Evolutionary conservation across 2,329 filamentous ascomycete genomes (phyloP), one percentile per base, ranked within the genome.

Genomic region (Apiospora koreana): DNA sequence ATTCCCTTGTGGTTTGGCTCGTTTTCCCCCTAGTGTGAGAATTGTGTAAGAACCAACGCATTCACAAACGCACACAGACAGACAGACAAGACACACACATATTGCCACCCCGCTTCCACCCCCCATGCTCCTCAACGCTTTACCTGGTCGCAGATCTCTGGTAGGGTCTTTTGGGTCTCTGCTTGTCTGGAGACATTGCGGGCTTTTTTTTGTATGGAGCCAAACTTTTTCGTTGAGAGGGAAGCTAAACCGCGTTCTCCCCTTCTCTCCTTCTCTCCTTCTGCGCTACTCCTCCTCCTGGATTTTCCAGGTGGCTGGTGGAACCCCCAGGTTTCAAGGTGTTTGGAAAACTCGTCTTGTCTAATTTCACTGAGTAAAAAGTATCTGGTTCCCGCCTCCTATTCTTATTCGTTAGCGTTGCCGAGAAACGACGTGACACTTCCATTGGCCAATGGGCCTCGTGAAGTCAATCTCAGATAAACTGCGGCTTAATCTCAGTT

Each of bases 101-200:
- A 58, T 58, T 58, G 50, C 54, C 54, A 62, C 54, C 54, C 54
- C 54, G 54, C 54, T 38, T n/a, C 9, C 16, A 62, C 54, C 54
- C 50, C 54, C 54, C 54, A 62, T 62, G 54, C 54, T 62, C 54
- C 54, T 62, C 54, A 62, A 62, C 54, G 54, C 54, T 62, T 62
- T 62, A 62, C 54, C 54, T 62, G 31, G 54, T 62, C 54, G 54
- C 31, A 62, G 54, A 62, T 62, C 54, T 38, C 54, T 62, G 28
- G 54, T 62, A 35, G 31, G 54, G 31, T 62, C 18, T 21, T 23
- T 35, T 4, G 35, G 35, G 35, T 35, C 35, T 35, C 35, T n/a
- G n/a, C n/a, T n/a, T n/a, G n/a, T 54, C 48, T 58, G 50, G 50
- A 58, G 50, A 58, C 50, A 21, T 18, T 58, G 50, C 50, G 50